Conservation (phyloP, 2,329 filamentous ascomycete genomes). For the Aspergillus chevalieri region DNA sequence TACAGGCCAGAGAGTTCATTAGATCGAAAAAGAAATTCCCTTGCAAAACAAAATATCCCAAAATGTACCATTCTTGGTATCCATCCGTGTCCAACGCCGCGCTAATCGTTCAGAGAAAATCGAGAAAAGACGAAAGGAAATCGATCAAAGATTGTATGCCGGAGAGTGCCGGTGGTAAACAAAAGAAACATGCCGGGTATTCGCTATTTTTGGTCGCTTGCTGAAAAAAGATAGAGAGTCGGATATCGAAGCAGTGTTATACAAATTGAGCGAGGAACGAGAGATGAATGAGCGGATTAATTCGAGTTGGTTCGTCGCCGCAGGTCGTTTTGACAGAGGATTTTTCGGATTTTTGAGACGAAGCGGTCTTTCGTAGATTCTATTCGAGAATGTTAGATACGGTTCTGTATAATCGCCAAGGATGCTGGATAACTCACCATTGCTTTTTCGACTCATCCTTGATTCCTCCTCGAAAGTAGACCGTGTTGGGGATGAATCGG, state of each 20-base stretch:
- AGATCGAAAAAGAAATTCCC: no score
- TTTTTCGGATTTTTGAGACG: slow-evolving; percentile 26
- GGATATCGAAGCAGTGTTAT: slow-evolving; percentile 1
- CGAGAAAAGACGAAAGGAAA: no score
- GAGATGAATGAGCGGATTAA: background rate
- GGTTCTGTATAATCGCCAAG: slow-evolving; percentile 1
- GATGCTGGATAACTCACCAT: slow-evolving; percentile 17
- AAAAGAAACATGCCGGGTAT: no score
- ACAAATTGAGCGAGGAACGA: background rate
- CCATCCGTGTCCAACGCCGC: no score
- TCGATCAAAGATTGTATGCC: no score
- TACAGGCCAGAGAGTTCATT: no score
- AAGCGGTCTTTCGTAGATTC: slow-evolving; percentile 22
- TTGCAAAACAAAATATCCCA: no score
- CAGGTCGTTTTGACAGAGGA: slow-evolving; percentile 29
- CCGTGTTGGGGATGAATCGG: slow-evolving; percentile 24
- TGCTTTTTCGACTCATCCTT: slow-evolving; percentile 17
- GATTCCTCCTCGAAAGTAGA: slow-evolving; percentile 16
- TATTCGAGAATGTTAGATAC: slow-evolving; percentile 11
- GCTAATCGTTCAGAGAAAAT: no score
- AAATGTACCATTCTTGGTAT: no score
- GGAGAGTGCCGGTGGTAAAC: no score
- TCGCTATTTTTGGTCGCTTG: no score
- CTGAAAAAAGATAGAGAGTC: background rate
- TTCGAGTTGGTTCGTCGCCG: slow-evolving; percentile 15